These are phyloP conservation scores for Xylaria polymorpha DNA, from an alignment of 2,329 filamentous ascomycete species.

Conservation along the genomic window DNA sequence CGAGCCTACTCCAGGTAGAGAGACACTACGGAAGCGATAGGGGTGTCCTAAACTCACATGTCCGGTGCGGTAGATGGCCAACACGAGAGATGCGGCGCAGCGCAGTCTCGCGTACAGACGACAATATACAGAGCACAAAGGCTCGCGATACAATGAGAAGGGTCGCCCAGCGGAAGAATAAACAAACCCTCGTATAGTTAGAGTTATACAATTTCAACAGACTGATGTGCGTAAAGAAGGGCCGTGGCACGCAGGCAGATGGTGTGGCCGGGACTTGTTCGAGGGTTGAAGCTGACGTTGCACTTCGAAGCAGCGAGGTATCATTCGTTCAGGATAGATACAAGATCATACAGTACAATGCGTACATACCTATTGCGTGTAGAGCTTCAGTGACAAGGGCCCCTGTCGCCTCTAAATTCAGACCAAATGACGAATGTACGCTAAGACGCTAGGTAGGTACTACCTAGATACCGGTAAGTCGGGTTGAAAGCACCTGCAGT, in stretches of 20 bases:
- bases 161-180: conserved; percentile 10
- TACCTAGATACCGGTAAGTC: too few relatives aligned
- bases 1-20: neutral
- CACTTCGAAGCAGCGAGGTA: conserved; percentile 9
- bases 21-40: neutral
- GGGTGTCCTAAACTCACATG: conserved; percentile 18
- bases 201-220: neutral
- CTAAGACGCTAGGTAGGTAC: too few relatives aligned
- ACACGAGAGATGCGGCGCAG: neutral
- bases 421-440: conserved; percentile 1
- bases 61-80: neutral
- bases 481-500: too few relatives aligned
- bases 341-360: too few relatives aligned
- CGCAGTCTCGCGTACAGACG: neutral
- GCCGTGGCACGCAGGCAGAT: neutral
- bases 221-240: neutral
- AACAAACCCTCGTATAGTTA: neutral
- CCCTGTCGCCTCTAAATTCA: conserved; percentile 12
- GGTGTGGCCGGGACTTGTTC: conserved; percentile 16
- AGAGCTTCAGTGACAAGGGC: conserved; percentile 18
- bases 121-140: conserved; percentile 42
- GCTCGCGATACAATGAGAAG: conserved; percentile 34
- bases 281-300: conserved; percentile 33
- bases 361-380: too few relatives aligned
- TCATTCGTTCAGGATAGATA: conserved; percentile 7